Conservation (phyloP, 805 yeast species). For the Kazachstania viticola region DNA sequence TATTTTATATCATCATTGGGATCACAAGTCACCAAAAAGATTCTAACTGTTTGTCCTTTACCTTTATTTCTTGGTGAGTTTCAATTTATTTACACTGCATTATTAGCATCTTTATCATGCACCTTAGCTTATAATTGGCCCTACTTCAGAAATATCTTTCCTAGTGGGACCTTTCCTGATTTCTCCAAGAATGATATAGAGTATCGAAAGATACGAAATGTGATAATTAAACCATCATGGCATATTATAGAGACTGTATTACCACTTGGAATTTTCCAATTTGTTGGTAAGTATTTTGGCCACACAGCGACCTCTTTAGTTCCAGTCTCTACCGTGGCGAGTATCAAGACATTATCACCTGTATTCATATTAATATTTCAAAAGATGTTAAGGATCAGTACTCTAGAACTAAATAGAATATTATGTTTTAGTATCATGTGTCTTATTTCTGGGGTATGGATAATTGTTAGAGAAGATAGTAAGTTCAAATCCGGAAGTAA, state of each 20-base stretch:
- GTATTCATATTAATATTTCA: constrained; percentile 47
- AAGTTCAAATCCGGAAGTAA: constrained; percentile 1
- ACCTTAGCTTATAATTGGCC: constrained; percentile 26
- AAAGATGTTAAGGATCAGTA: constrained; percentile 25
- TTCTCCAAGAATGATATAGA: constrained; percentile 19
- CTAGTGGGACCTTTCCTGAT: constrained; percentile 43
- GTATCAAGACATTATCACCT: constrained; percentile 59
- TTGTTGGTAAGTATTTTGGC: constrained; percentile 50
- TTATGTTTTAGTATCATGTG: constrained; percentile 16
- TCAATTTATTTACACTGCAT: constrained; percentile 45
- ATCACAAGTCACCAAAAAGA: constrained; percentile 49
- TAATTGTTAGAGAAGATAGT: constrained; percentile 19
- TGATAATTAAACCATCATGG: constrained; percentile 24
- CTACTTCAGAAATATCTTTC: constrained; percentile 30
- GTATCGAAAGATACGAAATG: neutral
- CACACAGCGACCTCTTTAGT: constrained; percentile 54
- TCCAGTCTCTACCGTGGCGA: constrained; percentile 59
- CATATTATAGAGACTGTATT: constrained; percentile 38
- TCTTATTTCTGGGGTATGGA: constrained; percentile 22
- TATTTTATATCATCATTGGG: constrained; percentile 51
- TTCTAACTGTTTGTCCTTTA: constrained; percentile 42
- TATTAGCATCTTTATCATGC: constrained; percentile 32
- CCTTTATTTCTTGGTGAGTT: constrained; percentile 56
- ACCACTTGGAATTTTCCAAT: constrained; percentile 58
- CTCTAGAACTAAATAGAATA: constrained; percentile 6